These are phyloP conservation scores for Pichia membranifaciens DNA, from an alignment of 805 yeast genomes.

Conservation along the genomic window DNA sequence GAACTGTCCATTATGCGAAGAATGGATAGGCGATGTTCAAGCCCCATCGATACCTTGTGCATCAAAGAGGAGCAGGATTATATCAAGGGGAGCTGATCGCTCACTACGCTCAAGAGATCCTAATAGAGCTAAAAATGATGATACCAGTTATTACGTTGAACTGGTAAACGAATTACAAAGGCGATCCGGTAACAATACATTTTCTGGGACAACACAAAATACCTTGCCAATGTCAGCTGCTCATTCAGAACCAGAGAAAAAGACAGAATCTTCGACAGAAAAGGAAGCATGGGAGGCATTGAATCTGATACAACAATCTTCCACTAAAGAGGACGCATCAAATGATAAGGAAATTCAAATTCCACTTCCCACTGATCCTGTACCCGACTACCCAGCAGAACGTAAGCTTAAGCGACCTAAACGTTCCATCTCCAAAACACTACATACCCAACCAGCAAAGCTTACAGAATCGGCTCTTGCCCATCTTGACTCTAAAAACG, in stretches of 20 bases:
- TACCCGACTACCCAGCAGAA: not conserved
- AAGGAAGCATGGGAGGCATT: slow-evolving; percentile 14
- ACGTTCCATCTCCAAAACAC: slow-evolving; percentile 1
- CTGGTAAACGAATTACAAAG: slow-evolving; percentile 4
- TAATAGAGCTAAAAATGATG: not conserved
- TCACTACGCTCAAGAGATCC: slow-evolving; percentile 2
- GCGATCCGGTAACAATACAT: not conserved
- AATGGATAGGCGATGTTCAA: slow-evolving; percentile 19
- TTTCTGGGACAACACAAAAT: too few relatives aligned
- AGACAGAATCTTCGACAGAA: not conserved
- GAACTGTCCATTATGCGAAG: slow-evolving; percentile 35
- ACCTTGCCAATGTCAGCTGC: too few relatives aligned
- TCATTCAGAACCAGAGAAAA: not conserved
- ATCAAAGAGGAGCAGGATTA: not conserved
- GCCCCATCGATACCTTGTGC: slow-evolving; percentile 11
- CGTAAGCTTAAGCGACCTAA: slow-evolving; percentile 12
- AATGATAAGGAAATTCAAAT: not conserved
- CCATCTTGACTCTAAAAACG: slow-evolving; percentile 6
- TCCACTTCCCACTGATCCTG: not conserved
- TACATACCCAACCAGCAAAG: not conserved
- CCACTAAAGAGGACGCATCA: not conserved
- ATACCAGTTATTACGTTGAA: slow-evolving; percentile 5
- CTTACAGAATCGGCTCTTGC: slow-evolving; percentile 15
- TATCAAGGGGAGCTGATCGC: slow-evolving; percentile 4
- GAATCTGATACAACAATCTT: slow-evolving; percentile 7